phyloP scores from a whole-genome alignment of 805 yeast species.

The Sugiyamaella americana region DNA sequence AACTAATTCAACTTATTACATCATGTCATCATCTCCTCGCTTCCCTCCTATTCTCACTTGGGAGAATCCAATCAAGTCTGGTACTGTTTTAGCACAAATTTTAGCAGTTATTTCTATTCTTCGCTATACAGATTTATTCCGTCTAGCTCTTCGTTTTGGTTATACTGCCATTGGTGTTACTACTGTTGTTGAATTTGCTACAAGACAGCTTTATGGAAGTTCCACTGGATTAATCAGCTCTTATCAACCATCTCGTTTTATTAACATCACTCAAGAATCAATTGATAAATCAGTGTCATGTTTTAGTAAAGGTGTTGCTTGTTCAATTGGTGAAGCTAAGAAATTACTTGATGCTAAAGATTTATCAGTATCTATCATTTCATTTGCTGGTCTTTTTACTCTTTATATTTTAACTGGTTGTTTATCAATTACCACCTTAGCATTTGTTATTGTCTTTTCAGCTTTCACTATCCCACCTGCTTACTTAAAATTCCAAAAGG shows the following conservation, averaged over 20 bases:
- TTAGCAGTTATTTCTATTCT: conserved; percentile 53
- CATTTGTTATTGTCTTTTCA: conserved; percentile 49
- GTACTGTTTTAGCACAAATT: conserved; percentile 43
- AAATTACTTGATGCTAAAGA: conserved; percentile 52
- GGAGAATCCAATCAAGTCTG: conserved; percentile 72
- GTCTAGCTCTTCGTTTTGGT: conserved; percentile 34
- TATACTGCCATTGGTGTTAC: conserved; percentile 55
- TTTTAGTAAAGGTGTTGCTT: conserved; percentile 17
- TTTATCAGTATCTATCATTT: conserved; percentile 64
- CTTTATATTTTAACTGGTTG: conserved; percentile 67
- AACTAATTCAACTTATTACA: no score
- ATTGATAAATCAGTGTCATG: conserved; percentile 41
- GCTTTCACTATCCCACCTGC: conserved; percentile 72
- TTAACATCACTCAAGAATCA: conserved; percentile 34
- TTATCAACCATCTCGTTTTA: conserved; percentile 57
- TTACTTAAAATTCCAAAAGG: conserved; percentile 67
- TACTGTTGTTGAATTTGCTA: conserved; percentile 70
- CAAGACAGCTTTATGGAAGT: conserved; percentile 65
- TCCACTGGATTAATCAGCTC: conserved; percentile 65
- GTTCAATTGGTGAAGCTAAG: conserved; percentile 28
- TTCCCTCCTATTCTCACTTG: conserved; percentile 54
- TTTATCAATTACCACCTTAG: conserved; percentile 65
- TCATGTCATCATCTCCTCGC: no score
- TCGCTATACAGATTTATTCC: conserved; percentile 27
- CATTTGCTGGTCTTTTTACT: conserved; percentile 60